Conservation (phyloP, 352 stramenopile genomes). For the Phytophthora foliorum region DNA sequence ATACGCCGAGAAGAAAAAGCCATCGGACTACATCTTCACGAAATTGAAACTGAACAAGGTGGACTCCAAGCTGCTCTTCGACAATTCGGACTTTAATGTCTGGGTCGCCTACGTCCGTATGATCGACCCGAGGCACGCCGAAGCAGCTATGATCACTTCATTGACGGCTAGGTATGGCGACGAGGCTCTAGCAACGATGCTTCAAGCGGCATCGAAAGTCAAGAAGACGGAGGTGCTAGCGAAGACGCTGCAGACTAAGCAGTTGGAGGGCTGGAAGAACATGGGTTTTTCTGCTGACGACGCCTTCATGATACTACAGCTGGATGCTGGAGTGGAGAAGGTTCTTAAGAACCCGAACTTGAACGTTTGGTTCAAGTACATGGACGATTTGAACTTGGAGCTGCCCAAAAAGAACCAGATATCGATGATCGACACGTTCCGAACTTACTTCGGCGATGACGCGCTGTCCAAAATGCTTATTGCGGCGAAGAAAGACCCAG, state of each 20-base stretch:
- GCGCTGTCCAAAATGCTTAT: neutral
- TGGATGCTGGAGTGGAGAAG: neutral
- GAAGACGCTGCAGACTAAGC: neutral
- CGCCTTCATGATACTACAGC: neutral
- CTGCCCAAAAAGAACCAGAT: neutral
- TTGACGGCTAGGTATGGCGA: slow-evolving; percentile 8
- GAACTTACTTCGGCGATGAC: neutral
- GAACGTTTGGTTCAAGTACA: neutral
- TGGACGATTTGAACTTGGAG: neutral
- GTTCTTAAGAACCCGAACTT: neutral
- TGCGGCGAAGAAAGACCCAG: neutral
- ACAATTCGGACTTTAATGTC: slow-evolving; percentile 12
- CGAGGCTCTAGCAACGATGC: slow-evolving; percentile 5
- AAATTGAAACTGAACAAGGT: slow-evolving; percentile 15
- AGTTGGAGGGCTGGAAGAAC: neutral
- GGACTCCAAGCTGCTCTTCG: slow-evolving; percentile 4
- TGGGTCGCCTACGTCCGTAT: slow-evolving; percentile 2
- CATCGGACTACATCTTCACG: slow-evolving; percentile 1
- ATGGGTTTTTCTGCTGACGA: neutral
- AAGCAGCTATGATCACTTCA: neutral
- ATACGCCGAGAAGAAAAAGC: slow-evolving; percentile 3
- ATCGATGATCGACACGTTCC: slow-evolving; percentile 3
- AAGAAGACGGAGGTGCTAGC: neutral
- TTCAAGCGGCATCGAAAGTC: neutral
- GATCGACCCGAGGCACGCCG: neutral